phyloP scores from a whole-genome alignment of 2,329 filamentous ascomycete species.

The Pyricularia pennisetigena region DNA sequence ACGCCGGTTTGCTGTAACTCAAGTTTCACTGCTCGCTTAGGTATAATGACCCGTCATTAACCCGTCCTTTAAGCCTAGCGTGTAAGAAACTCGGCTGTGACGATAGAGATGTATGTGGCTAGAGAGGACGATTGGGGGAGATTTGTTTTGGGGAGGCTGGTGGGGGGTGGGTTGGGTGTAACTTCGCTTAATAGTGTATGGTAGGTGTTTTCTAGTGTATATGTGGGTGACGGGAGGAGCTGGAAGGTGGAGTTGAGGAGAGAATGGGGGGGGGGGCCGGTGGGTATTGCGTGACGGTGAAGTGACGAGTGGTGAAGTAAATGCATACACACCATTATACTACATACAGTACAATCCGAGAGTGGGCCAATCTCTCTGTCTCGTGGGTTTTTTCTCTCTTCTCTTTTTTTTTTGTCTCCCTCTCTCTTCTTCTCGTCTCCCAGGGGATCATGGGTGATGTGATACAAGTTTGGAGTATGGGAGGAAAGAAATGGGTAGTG shows the following conservation, averaged over 20 bases:
- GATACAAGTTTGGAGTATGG: neutral
- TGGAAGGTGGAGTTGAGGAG: neutral
- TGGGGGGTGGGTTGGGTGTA: neutral
- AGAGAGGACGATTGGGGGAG: neutral
- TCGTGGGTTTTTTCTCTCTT: neutral
- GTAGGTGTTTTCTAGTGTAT: neutral
- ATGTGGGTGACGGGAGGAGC: neutral
- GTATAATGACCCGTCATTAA: constrained; percentile 6
- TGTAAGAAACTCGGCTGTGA: constrained; percentile 7
- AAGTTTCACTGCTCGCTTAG: constrained; percentile 6
- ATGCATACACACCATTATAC: neutral
- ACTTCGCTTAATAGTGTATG: neutral
- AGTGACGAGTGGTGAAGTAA: neutral
- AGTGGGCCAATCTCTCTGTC: neutral
- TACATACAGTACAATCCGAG: neutral
- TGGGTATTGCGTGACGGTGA: neutral
- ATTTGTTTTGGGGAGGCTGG: neutral
- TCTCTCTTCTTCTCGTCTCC: neutral
- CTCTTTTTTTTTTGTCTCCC: neutral
- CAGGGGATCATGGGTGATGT: neutral
- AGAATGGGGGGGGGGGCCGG: neutral
- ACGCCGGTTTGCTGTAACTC: neutral
- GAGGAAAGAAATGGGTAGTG: neutral
- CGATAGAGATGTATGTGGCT: neutral
- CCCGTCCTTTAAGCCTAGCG: constrained; percentile 6